phyloP scores from a whole-genome alignment of 2,329 filamentous ascomycete species.

The Bipolaris victoriae region DNA sequence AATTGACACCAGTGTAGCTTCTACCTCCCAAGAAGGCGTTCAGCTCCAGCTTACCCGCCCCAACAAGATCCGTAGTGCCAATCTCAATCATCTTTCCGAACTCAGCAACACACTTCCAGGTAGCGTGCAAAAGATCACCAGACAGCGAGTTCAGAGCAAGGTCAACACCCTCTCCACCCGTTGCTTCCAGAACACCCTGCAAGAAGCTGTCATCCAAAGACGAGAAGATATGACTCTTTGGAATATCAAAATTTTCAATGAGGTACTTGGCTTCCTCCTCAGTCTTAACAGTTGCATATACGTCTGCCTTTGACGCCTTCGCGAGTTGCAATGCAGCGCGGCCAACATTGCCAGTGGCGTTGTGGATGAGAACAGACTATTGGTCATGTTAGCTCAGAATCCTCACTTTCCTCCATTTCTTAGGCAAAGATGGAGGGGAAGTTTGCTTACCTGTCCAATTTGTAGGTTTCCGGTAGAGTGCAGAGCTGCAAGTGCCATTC shows the following conservation, averaged over 20 bases:
- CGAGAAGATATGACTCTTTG: conserved; percentile 41
- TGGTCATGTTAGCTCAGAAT: neutral
- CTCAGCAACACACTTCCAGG: conserved; percentile 50
- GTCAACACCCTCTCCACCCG: conserved; percentile 41
- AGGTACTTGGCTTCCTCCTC: conserved; percentile 28
- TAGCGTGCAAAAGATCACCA: conserved; percentile 41
- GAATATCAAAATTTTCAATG: conserved; percentile 24
- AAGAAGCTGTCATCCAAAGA: conserved; percentile 23
- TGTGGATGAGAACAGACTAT: conserved; percentile 29
- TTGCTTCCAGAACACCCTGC: conserved; percentile 1
- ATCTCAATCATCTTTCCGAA: conserved; percentile 31
- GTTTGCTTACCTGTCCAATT: conserved; percentile 18
- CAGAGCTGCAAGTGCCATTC: conserved; percentile 33
- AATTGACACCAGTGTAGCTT: neutral
- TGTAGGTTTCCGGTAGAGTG: conserved; percentile 25
- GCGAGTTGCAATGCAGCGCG: conserved; percentile 30
- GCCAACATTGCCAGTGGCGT: conserved; percentile 26
- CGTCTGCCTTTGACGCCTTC: conserved; percentile 21
- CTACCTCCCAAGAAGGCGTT: conserved; percentile 13
- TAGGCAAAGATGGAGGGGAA: neutral
- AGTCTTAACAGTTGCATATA: conserved; percentile 33
- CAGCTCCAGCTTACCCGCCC: conserved; percentile 18
- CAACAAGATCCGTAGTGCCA: conserved; percentile 21
- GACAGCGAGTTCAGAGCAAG: conserved; percentile 39
- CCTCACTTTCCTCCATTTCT: neutral